Conservation (phyloP, 805 yeast species). For the Sugiyamaella boreocaroliniensis region DNA sequence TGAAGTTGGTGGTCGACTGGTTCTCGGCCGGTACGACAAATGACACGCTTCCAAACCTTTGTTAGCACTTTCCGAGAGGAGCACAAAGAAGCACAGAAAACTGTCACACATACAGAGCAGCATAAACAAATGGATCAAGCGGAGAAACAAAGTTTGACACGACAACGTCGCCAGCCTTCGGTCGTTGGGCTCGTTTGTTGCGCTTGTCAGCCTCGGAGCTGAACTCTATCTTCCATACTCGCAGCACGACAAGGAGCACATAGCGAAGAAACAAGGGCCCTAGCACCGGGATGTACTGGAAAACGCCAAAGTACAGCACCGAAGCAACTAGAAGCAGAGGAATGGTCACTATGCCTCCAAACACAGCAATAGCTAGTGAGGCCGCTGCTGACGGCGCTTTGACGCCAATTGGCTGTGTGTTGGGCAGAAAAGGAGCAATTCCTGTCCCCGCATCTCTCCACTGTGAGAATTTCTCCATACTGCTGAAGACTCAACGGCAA, state of each 20-base stretch:
- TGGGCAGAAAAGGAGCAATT: constrained; percentile 80
- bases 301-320: constrained; percentile 7
- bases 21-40: constrained; percentile 33
- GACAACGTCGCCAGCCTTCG: constrained; percentile 43
- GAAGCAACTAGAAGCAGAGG: constrained; percentile 11
- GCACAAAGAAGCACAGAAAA: too few species aligned
- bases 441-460: constrained; percentile 92
- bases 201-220: constrained; percentile 3
- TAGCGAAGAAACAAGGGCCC: constrained; percentile 3
- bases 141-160: constrained; percentile 57
- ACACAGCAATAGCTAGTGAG: not conserved
- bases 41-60: constrained; percentile 27
- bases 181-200: constrained; percentile 21
- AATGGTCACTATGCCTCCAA: constrained; percentile 2
- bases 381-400: not conserved
- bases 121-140: constrained; percentile 42
- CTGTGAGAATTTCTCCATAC: constrained; percentile 75
- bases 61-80: constrained; percentile 11
- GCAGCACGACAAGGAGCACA: constrained; percentile 1
- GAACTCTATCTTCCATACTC: constrained; percentile 4
- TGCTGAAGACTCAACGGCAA: not conserved
- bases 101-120: constrained; percentile 18
- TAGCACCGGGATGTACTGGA: constrained; percentile 11
- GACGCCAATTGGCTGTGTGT: not conserved
- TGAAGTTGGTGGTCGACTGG: not conserved